Evolutionary conservation across 2,329 filamentous ascomycete genomes (phyloP).

Genomic region (Cryphonectria japonica): DNA sequence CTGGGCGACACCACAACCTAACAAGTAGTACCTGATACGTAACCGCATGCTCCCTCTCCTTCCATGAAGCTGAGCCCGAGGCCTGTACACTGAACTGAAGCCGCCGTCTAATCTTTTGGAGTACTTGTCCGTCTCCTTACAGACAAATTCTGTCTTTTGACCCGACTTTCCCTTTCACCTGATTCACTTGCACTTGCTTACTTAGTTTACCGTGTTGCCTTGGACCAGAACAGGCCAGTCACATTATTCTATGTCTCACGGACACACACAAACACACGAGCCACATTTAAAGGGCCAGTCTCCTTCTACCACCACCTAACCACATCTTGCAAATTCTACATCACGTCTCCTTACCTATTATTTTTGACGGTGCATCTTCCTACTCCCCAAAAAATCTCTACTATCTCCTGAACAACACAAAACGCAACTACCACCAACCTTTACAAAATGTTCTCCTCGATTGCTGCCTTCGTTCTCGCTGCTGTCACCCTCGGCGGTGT

Average conservation of each 20-base stretch:
- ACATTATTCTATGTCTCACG: neutral
- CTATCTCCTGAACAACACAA: neutral
- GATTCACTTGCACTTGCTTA: neutral
- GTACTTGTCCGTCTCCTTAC: neutral
- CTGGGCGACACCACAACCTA: neutral
- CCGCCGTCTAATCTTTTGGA: neutral
- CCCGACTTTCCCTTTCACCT: neutral
- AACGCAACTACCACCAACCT: neutral
- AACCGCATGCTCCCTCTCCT: neutral
- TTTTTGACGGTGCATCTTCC: neutral
- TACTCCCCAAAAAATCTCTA: neutral
- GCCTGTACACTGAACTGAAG: too few species aligned
- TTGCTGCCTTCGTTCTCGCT: constrained; percentile 5
- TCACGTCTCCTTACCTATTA: neutral
- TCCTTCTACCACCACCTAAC: neutral
- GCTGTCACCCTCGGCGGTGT: constrained; percentile 9
- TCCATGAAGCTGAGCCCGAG: neutral
- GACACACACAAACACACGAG: neutral
- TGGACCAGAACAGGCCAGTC: neutral
- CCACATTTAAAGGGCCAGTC: neutral
- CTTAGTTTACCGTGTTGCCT: neutral
- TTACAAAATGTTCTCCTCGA: constrained; percentile 20
- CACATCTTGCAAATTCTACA: neutral
- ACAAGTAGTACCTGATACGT: neutral
- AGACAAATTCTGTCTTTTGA: neutral